Base-by-base conservation (phyloP, 768 basidiomycete genomes). In the Termitomyces bulborhizus region DNA sequence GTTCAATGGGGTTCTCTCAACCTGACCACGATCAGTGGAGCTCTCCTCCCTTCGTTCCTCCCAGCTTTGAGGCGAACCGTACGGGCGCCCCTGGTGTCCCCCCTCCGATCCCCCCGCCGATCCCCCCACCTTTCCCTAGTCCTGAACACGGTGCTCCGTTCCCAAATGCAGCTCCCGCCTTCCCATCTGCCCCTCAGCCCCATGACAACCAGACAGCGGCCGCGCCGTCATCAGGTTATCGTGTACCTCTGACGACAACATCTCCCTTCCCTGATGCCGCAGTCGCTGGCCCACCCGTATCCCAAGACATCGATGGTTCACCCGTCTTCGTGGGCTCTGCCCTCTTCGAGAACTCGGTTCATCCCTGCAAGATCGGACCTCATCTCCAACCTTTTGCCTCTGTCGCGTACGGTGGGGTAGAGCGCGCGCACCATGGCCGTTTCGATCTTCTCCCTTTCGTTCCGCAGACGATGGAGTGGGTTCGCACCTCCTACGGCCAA, bases 351-450 rank as follows among this genome's bases (percentile, higher is more conserved):
- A 71, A 73, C 57, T 82, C 84, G 0, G 86, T 91, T 3, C 90
- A 93, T 56, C 90, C 90, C 3, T 92, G 90, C 79, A 93, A 93
- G 74, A 81, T 92, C 61, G 82, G 73, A 1, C 81, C 84, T 9
- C 67, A 76, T 59, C 79, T 88, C n/a, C 63, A 67, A n/a, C 64
- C 77, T 59, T 60, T 73, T 68, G 56, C 81, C 68, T 64, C 76
- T 24, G 84, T 90, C 1, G 74, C 88, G 3, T 89, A 80, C 60
- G 87, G 80, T 13, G 86, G 86, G 5, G 61, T 57, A 4, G 89
- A 90, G 69, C 54, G 75, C 40, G 71, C 66, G 31, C 89, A 92
- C 59, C 54, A 71, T 7, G 88, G 88, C 1, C 76, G 88, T 16
- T 92, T 78, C 60, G 89, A 92, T 66, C 69, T 93, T 36, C 76